A percentile compares a stretch with the other conserved stretches of the same genome.
Conservation (phyloP, 805 yeast genomes). For the Wickerhamiella spandovensis region DNA sequence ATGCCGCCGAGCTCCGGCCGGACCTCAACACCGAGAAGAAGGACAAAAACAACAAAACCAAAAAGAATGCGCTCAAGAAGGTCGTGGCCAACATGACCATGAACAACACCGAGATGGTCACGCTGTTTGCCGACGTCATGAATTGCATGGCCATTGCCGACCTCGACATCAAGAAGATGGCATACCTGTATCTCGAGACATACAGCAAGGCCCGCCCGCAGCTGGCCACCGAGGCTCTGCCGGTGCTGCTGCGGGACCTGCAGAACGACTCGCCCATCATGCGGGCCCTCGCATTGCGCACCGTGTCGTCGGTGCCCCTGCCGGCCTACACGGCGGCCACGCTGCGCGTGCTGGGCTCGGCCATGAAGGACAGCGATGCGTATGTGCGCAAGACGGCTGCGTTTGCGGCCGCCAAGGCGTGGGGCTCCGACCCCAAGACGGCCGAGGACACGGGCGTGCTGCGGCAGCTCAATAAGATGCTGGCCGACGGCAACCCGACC, state of each 20-base stretch:
- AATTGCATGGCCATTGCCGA: constrained; percentile 38
- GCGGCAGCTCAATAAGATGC: constrained; percentile 35
- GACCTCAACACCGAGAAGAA: constrained; percentile 24
- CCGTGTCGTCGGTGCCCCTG: constrained; percentile 47
- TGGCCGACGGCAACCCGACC: constrained; percentile 43
- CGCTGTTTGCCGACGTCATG: constrained; percentile 53
- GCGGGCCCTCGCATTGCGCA: constrained; percentile 48
- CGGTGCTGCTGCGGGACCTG: constrained; percentile 41
- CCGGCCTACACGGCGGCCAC: constrained; percentile 38
- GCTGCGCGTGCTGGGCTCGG: constrained; percentile 25
- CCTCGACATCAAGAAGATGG: constrained; percentile 55
- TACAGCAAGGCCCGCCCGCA: constrained; percentile 49
- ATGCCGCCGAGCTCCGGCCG: constrained; percentile 26
- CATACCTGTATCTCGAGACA: constrained; percentile 50
- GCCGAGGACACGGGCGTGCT: constrained; percentile 34
- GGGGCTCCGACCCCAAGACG: constrained; percentile 38
- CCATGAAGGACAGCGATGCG: constrained; percentile 38
- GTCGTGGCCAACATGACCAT: constrained; percentile 73
- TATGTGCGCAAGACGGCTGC: constrained; percentile 59
- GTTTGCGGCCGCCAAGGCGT: constrained; percentile 52
- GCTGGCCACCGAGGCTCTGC: constrained; percentile 42
- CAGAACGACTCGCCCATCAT: constrained; percentile 34
- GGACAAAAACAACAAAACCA: constrained; percentile 25
- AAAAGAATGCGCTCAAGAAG: constrained; percentile 46
- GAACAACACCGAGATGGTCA: constrained; percentile 64